These are phyloP conservation scores for Aphanomyces astaci DNA, from an alignment of 352 stramenopile species.

Conservation along the genomic window DNA sequence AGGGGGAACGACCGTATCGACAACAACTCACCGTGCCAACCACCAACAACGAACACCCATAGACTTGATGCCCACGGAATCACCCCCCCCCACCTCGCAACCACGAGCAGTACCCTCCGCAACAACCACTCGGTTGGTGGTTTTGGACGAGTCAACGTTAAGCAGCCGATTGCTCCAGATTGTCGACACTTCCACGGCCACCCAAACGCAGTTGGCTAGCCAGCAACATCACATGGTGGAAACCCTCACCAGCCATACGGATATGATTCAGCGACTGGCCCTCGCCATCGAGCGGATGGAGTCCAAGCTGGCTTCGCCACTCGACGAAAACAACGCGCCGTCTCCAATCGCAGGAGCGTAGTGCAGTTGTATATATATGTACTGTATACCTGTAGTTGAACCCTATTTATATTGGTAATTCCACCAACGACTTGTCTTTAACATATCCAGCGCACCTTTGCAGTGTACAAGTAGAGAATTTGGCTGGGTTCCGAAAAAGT, in stretches of 20 bases:
- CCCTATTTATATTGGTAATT: not conserved
- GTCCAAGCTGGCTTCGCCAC: slow-evolving; percentile 10
- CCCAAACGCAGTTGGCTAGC: not conserved
- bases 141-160: not conserved
- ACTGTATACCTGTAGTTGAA: too few relatives aligned
- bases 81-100: too few relatives aligned
- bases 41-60: too few relatives aligned
- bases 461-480: too few relatives aligned
- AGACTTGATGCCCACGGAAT: too few relatives aligned
- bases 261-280: slow-evolving; percentile 5
- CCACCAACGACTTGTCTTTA: too few relatives aligned
- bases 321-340: not conserved
- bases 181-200: not conserved
- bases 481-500: too few relatives aligned
- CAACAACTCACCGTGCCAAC: too few relatives aligned
- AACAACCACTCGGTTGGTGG: not conserved
- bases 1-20: too few relatives aligned
- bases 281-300: slow-evolving; percentile 14
- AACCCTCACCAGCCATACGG: slow-evolving; percentile 1
- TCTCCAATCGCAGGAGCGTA: not conserved
- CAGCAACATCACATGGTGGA: slow-evolving; percentile 4
- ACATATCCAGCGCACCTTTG: too few relatives aligned
- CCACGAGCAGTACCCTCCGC: too few relatives aligned
- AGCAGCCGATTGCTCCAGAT: not conserved
- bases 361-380: not conserved